Percentiles rank a stretch among this genome's conserved stretches.
phyloP scores from a whole-genome alignment of 1,284 basidiomycete genomes.

The Paramarasmius palmivorus region DNA sequence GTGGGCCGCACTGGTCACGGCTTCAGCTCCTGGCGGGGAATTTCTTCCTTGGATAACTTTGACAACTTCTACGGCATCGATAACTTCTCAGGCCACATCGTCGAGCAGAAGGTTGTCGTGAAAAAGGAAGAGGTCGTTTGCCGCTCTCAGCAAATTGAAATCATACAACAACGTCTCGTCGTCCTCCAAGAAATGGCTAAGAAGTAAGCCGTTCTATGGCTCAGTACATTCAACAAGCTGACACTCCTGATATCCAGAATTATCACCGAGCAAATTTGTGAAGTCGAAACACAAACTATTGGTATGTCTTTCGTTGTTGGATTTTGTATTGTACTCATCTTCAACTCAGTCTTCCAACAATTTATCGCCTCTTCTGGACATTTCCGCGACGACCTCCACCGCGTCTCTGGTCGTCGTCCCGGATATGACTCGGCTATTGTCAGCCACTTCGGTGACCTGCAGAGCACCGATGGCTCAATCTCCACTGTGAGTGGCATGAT shows the following conservation, averaged over 20 bases:
- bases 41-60: slow-evolving; percentile 21
- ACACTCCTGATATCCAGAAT: slow-evolving; percentile 25
- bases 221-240: background rate
- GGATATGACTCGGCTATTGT: slow-evolving; percentile 15
- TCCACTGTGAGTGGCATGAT: slow-evolving; percentile 9
- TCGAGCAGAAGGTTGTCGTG: slow-evolving; percentile 11
- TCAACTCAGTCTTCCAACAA: slow-evolving; percentile 9
- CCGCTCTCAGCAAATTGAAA: slow-evolving; percentile 20
- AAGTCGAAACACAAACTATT: slow-evolving; percentile 33
- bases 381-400: slow-evolving; percentile 6
- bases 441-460: slow-evolving; percentile 9
- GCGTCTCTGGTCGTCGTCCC: slow-evolving; percentile 2
- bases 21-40: slow-evolving; percentile 13
- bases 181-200: slow-evolving; percentile 27
- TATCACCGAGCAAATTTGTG: slow-evolving; percentile 34
- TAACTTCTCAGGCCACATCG: slow-evolving; percentile 17
- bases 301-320: slow-evolving; percentile 1
- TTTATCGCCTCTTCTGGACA: slow-evolving; percentile 6
- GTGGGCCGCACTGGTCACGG: slow-evolving; percentile 7
- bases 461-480: slow-evolving; percentile 12
- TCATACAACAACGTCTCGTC: slow-evolving; percentile 29
- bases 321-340: background rate
- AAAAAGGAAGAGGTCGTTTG: slow-evolving; percentile 22
- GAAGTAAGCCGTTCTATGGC: slow-evolving; percentile 22
- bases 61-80: slow-evolving; percentile 19